Evolutionary conservation across 768 basidiomycete genomes (phyloP).

Genomic region (Aureoboletus auriporus): DNA sequence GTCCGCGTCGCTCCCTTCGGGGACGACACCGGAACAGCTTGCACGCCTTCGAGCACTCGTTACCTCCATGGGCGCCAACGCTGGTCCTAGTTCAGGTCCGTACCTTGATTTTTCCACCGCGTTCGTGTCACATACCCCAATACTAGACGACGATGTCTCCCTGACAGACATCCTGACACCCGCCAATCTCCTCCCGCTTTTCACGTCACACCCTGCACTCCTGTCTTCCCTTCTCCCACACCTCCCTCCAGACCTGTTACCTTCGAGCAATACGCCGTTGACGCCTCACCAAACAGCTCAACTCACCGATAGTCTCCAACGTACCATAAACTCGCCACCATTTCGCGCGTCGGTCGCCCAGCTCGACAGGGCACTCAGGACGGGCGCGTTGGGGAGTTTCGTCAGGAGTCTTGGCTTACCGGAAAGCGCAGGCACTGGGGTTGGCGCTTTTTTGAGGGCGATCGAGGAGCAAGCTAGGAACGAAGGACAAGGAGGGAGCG

Average conservation of each 20-base stretch:
- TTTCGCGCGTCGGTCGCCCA: slow-evolving; percentile 76
- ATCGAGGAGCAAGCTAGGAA: slow-evolving; percentile 70
- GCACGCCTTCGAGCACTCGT: slow-evolving; percentile 57
- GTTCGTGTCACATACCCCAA: not conserved
- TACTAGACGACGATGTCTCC: slow-evolving; percentile 46
- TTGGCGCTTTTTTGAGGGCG: slow-evolving; percentile 77
- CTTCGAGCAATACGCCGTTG: slow-evolving; percentile 52
- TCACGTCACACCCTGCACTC: slow-evolving; percentile 65
- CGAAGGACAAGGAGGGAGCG: slow-evolving; percentile 29
- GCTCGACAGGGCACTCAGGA: slow-evolving; percentile 81
- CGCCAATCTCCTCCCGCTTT: slow-evolving; percentile 66
- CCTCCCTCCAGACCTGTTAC: slow-evolving; percentile 68
- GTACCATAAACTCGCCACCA: slow-evolving; percentile 77
- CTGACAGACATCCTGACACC: slow-evolving; percentile 76
- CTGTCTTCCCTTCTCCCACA: slow-evolving; percentile 72
- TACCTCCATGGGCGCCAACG: slow-evolving; percentile 38
- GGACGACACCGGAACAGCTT: slow-evolving; percentile 59
- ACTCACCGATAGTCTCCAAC: slow-evolving; percentile 55
- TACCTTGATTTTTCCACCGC: not conserved
- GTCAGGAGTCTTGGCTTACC: slow-evolving; percentile 79
- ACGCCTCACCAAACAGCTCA: slow-evolving; percentile 22
- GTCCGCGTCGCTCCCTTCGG: slow-evolving; percentile 4
- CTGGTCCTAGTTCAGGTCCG: slow-evolving; percentile 15
- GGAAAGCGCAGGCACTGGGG: slow-evolving; percentile 76
- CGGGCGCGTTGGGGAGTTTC: slow-evolving; percentile 70